These are phyloP conservation scores for Phylloporus sp. DNA, from an alignment of 768 basidiomycete species.

Conservation along the genomic window DNA sequence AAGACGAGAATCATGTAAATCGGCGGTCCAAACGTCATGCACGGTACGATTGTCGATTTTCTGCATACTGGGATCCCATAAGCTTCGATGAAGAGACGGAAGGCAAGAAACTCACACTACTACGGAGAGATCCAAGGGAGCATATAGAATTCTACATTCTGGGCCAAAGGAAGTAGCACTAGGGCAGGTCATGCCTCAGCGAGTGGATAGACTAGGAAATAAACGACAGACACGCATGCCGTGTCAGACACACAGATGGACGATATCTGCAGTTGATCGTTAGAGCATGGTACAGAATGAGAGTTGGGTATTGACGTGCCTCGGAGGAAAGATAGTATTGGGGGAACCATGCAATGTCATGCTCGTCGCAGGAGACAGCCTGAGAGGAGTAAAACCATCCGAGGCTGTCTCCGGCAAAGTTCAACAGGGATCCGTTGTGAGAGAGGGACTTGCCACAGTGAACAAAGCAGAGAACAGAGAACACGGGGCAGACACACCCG, in stretches of 20 bases:
- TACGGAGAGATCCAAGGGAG: constrained; percentile 41
- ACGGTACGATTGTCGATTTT: constrained; percentile 37
- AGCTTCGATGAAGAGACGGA: neutral
- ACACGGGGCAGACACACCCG: constrained; percentile 31
- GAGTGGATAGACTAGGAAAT: neutral
- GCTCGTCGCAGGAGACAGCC: constrained; percentile 10
- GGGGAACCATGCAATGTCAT: constrained; percentile 34
- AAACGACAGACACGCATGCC: constrained; percentile 44
- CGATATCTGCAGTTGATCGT: constrained; percentile 39
- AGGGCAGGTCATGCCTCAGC: constrained; percentile 16
- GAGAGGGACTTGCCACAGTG: constrained; percentile 30
- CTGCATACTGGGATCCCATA: constrained; percentile 10
- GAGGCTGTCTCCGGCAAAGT: constrained; percentile 47
- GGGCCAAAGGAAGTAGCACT: constrained; percentile 60
- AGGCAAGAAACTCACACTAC: constrained; percentile 34
- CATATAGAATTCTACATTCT: constrained; percentile 39
- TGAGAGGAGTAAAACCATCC: constrained; percentile 53
- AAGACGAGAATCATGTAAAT: constrained; percentile 46
- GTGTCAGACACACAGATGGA: constrained; percentile 48
- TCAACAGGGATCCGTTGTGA: constrained; percentile 30
- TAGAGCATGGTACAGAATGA: neutral
- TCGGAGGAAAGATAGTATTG: constrained; percentile 38
- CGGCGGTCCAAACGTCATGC: constrained; percentile 56
- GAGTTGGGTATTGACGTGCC: constrained; percentile 5
- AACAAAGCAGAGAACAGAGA: neutral